Percentiles rank a stretch among this genome's conserved stretches.
phyloP scores from a whole-genome alignment of 495 filamentous ascomycete genomes.

The Articulospora tetracladia region DNA sequence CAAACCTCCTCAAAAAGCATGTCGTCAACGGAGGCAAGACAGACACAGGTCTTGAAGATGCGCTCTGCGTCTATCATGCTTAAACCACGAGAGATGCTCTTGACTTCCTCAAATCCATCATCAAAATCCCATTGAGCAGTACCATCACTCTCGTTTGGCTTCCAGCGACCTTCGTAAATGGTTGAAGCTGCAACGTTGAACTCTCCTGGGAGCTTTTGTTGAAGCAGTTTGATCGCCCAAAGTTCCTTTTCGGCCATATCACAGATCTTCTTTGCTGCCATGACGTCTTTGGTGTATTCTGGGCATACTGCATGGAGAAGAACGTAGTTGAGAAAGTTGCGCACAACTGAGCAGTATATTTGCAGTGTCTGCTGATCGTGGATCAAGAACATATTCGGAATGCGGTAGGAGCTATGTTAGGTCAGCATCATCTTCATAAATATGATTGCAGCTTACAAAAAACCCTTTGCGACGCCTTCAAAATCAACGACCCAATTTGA shows the following conservation, averaged over 20 bases:
- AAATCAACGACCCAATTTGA: constrained; percentile 76
- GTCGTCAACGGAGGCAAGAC: constrained; percentile 30
- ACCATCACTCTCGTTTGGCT: constrained; percentile 18
- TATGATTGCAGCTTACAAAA: constrained; percentile 53
- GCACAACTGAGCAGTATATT: constrained; percentile 55
- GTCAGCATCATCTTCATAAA: constrained; percentile 15
- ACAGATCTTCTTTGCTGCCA: constrained; percentile 63
- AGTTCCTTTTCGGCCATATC: constrained; percentile 65
- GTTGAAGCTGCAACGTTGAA: constrained; percentile 53
- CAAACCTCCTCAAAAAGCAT: constrained; percentile 18
- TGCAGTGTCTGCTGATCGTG: constrained; percentile 46
- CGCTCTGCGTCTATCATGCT: constrained; percentile 18
- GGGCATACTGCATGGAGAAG: constrained; percentile 79
- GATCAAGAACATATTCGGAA: constrained; percentile 37
- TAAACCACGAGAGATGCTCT: constrained; percentile 8
- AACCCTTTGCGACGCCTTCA: constrained; percentile 68
- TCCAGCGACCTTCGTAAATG: constrained; percentile 30
- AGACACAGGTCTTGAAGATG: constrained; percentile 37
- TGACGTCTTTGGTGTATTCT: constrained; percentile 66
- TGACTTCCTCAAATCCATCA: constrained; percentile 15
- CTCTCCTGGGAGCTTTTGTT: constrained; percentile 52
- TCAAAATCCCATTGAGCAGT: constrained; percentile 11
- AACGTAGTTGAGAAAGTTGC: constrained; percentile 88
- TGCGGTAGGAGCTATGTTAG: constrained; percentile 16
- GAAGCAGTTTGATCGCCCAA: constrained; percentile 44